Base-by-base conservation (phyloP, 225 moss, liverwort and hornwort genomes). In the Ulota crispa region DNA sequence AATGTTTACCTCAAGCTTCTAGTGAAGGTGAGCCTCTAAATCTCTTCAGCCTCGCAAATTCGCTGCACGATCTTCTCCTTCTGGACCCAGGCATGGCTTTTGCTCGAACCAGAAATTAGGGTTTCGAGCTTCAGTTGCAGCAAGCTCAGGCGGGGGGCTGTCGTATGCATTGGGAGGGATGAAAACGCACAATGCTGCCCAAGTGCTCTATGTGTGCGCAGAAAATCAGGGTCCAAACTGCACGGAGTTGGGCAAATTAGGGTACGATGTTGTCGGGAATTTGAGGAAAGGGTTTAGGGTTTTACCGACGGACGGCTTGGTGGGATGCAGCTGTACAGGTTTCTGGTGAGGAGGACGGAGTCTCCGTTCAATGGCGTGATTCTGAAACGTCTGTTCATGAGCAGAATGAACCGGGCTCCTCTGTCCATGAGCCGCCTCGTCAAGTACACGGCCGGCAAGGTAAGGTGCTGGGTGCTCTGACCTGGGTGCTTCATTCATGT, bases 1-100 rank as follows among this genome's bases (percentile, higher is more conserved):
- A 97, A 97, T 87, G 94, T 95, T n/a, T 97, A 97, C 78, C 87
- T 97, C 0, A 93, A 92, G 94, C 95, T 97, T 87, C 94, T 97
- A 4, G 95, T 97, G 62, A 97, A 96, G 83, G 88, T 88, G 50
- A 75, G 20, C 0, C 2, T 37, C 67, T 14, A 30, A 8, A 14
- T 6, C n/a, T 66, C 36, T 68, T 1, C 9, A 2, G 2, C 31
- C 34, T 72, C 41, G 24, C 16, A 2, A 3, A 20, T 21, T 2
- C 21, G 3, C 9, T 77, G 47, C 45, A 27, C 26, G 9, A 32
- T 26, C 12, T 2, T 2, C 30, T 16, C 20, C 21, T n/a, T 69
- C 11, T 24, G 12, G 9, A 28, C 34, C 21, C 26, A 20, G 5
- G 13, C 1, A 28, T 11, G 19, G 10, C 4, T 41, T 34, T 52